Percentiles rank a stretch among this genome's conserved stretches.
Conservation (phyloP, 331 rosid species). For the Malus hybrid region DNA sequence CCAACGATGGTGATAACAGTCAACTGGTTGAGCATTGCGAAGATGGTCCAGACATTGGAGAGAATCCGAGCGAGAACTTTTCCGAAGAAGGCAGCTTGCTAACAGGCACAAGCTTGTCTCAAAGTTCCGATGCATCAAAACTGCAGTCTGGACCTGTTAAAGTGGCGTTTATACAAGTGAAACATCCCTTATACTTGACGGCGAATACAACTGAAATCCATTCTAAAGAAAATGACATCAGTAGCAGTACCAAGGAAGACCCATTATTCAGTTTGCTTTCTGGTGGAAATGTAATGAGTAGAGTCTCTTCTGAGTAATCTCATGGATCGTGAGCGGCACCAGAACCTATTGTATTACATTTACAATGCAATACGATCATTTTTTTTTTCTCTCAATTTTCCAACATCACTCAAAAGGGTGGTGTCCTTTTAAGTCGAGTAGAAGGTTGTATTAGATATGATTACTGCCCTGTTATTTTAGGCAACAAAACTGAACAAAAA, state of each 20-base stretch:
- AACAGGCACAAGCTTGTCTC: slow-evolving; percentile 16
- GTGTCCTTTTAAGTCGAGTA: no score
- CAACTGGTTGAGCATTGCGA: slow-evolving; percentile 11
- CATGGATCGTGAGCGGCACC: no score
- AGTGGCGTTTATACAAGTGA: slow-evolving; percentile 61
- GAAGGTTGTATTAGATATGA: no score
- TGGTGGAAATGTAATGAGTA: slow-evolving; percentile 31
- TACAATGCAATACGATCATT: no score
- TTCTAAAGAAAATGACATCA: slow-evolving; percentile 23
- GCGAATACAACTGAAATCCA: slow-evolving; percentile 13
- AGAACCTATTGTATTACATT: no score
- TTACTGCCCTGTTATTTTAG: no score
- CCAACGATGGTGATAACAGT: not conserved
- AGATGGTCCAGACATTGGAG: slow-evolving; percentile 17
- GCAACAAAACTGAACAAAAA: no score
- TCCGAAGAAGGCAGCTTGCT: slow-evolving; percentile 14
- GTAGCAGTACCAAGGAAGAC: slow-evolving; percentile 21
- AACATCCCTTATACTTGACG: slow-evolving; percentile 19
- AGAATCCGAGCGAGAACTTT: slow-evolving; percentile 7
- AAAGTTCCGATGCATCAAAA: slow-evolving; percentile 9
- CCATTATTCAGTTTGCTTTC: slow-evolving; percentile 43
- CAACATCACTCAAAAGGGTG: no score
- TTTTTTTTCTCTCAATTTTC: no score
- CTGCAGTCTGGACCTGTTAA: slow-evolving; percentile 30
- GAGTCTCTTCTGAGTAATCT: slow-evolving; percentile 33